Evolutionary conservation across 2,329 filamentous ascomycete species (phyloP).

Genomic region (Fusarium sp.): DNA sequence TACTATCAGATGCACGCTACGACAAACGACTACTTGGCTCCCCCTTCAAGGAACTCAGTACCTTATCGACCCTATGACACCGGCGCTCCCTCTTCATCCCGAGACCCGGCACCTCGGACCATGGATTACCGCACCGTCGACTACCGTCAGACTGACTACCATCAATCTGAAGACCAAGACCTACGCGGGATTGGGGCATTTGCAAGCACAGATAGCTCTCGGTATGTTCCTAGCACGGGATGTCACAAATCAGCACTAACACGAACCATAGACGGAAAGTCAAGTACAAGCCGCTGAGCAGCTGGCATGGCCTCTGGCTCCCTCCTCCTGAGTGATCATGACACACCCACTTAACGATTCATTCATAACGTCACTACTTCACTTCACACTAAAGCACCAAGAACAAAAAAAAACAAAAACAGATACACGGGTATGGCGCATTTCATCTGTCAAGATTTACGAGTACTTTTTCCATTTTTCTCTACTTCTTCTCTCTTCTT

Average conservation of each 20-base stretch:
- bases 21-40: conserved; percentile 30
- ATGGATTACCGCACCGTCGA: conserved; percentile 24
- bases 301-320: conserved; percentile 46
- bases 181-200: conserved; percentile 41
- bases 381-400: background rate
- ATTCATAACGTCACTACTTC: background rate
- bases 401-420: background rate
- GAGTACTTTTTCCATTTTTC: background rate
- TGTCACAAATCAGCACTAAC: conserved; percentile 1
- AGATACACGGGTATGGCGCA: background rate
- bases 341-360: background rate
- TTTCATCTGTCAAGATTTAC: background rate
- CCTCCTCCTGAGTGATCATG: conserved; percentile 32
- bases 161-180: conserved; percentile 34
- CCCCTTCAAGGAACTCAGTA: conserved; percentile 21
- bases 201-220: conserved; percentile 34
- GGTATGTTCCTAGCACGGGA: conserved; percentile 3
- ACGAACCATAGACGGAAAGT: conserved; percentile 32
- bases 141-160: conserved; percentile 23
- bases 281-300: conserved; percentile 45
- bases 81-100: conserved; percentile 22
- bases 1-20: conserved; percentile 23
- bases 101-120: conserved; percentile 21
- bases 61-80: conserved; percentile 9
- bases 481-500: background rate